Evolutionary conservation across 306 rosid genomes (phyloP), one percentile per base, ranked within the genome.

Genomic region (Lathyrus tuberosus): DNA sequence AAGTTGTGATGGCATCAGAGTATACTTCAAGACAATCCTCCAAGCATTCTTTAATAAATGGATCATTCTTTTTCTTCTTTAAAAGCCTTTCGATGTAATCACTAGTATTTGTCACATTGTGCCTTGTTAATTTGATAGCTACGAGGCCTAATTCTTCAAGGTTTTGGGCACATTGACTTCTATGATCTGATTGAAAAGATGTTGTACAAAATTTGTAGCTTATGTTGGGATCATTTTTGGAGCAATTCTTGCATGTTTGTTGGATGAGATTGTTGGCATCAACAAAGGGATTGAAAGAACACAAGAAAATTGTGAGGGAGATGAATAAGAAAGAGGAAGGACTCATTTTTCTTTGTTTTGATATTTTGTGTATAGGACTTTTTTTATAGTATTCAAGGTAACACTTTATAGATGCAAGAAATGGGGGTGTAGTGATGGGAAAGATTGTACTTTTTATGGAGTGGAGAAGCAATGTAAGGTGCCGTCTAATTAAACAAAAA

Each of bases 1-100:
- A 13, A 44, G 87, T 73, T 9, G 60, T n/a, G 6, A 58, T 24
- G 13, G 91, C 67, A 15, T 87, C 85, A 0, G 83, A 70, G 58
- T 85, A 91, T 5, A 91, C 90, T 41, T 79, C 83, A 59, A 80
- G 56, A 47, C 97, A 91, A 66, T 87, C 97, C n/a, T 41, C 10
- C 72, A 91, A 77, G 43, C 86, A 82, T 16, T 33, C 86, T 65
- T 69, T 78, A 0, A 62, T 11, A 28, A 64, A 77, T 0, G 82
- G 80, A 3, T 78, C 80, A 0, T 51, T 76, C 14, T 54, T 35
- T n/a, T 62, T 61, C 43, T 64, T 80, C 77, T 79, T 53, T 63
- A 85, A 53, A 43, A 89, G 84, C 22, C 38, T 62, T 15, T 81
- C 67, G 79, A 89, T 84, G 74, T 70, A 67, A 18, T 15, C 52